phyloP scores from a whole-genome alignment of 306 rosid genomes.

The Quercus robur region DNA sequence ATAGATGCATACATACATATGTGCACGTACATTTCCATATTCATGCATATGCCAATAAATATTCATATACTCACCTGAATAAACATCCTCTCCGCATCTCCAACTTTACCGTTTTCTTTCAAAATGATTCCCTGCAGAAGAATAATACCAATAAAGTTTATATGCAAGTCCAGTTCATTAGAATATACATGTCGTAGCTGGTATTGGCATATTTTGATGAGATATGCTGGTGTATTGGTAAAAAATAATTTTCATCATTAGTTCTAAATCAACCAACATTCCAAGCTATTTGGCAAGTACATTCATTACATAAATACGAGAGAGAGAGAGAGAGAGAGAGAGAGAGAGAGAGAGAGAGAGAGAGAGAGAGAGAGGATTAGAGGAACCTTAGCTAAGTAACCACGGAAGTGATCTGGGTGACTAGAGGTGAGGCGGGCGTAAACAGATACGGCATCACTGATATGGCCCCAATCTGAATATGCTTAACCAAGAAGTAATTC shows the following conservation, averaged over 20 bases:
- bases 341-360: not conserved
- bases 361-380: not conserved
- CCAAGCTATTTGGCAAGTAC: not conserved
- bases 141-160: slow-evolving; percentile 15
- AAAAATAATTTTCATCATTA: not conserved
- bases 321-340: too few species aligned
- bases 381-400: slow-evolving; percentile 84
- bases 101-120: slow-evolving; percentile 73
- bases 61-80: slow-evolving; percentile 69
- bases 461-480: slow-evolving; percentile 71
- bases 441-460: slow-evolving; percentile 83
- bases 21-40: not conserved
- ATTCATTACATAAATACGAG: not conserved
- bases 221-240: not conserved
- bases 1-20: not conserved
- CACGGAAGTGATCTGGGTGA: slow-evolving; percentile 82
- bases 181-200: not conserved
- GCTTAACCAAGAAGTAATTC: slow-evolving; percentile 96
- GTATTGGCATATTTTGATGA: not conserved
- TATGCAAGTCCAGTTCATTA: not conserved
- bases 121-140: slow-evolving; percentile 74
- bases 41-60: not conserved
- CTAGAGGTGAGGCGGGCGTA: slow-evolving; percentile 70
- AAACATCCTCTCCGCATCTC: slow-evolving; percentile 95
- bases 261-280: not conserved